Evolutionary conservation across 441 rosid species (phyloP).

Genomic region (Mallotus japonicus): DNA sequence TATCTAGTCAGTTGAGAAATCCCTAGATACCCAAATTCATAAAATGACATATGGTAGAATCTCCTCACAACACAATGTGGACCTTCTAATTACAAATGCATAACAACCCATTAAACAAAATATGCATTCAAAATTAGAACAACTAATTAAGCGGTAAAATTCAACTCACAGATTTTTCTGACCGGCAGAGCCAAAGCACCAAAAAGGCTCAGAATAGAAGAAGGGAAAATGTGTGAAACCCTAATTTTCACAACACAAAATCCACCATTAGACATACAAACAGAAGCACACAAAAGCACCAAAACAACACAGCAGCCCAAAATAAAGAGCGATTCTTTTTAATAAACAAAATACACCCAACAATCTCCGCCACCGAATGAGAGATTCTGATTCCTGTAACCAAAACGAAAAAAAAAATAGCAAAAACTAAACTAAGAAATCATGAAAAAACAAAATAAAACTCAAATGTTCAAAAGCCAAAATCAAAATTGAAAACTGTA

Average conservation of each 20-base stretch:
- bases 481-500: not conserved
- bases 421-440: conserved; percentile 13
- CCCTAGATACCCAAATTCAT: too few species aligned
- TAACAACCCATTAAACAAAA: too few species aligned
- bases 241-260: conserved; percentile 48
- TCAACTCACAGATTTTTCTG: conserved; percentile 32
- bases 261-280: conserved; percentile 39
- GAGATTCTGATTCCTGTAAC: conserved; percentile 23
- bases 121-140: not conserved
- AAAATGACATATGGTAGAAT: too few species aligned
- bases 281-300: conserved; percentile 3
- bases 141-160: not conserved
- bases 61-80: too few species aligned
- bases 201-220: conserved; percentile 20
- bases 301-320: conserved; percentile 5
- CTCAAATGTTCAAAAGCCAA: conserved; percentile 8
- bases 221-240: conserved; percentile 34
- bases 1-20: too few species aligned
- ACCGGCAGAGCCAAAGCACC: conserved; percentile 13
- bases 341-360: not conserved
- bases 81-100: too few species aligned
- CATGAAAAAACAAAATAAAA: not conserved
- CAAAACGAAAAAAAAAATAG: conserved; percentile 16
- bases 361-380: conserved; percentile 1
- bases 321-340: not conserved